phyloP scores from a whole-genome alignment of 495 filamentous ascomycete species.

The Neurospora intermedia region DNA sequence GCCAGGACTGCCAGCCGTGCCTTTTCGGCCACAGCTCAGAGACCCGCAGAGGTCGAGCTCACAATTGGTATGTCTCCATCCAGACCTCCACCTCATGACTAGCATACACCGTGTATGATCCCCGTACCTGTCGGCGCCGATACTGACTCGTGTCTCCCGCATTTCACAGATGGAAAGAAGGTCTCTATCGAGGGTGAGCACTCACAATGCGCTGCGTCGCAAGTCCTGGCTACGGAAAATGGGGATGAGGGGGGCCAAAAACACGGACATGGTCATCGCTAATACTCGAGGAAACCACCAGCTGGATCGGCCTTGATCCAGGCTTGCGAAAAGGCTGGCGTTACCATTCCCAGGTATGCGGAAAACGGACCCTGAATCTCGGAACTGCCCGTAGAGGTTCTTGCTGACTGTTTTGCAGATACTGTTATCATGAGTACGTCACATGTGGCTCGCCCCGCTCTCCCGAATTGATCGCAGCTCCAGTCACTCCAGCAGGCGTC shows the following conservation, averaged over 20 bases:
- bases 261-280: slow-evolving; percentile 6
- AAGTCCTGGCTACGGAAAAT: neutral
- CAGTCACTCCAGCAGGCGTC: slow-evolving; percentile 5
- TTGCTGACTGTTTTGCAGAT: slow-evolving; percentile 50
- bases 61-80: slow-evolving; percentile 62
- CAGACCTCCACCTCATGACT: neutral
- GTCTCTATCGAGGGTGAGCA: slow-evolving; percentile 80
- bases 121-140: slow-evolving; percentile 6
- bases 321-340: slow-evolving; percentile 95
- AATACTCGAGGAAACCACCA: slow-evolving; percentile 23
- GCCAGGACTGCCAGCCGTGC: slow-evolving; percentile 49
- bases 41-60: slow-evolving; percentile 83
- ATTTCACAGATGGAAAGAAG: slow-evolving; percentile 78
- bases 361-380: neutral
- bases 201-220: neutral
- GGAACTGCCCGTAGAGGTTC: neutral
- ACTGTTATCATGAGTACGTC: slow-evolving; percentile 93
- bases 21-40: slow-evolving; percentile 62
- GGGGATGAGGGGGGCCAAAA: neutral
- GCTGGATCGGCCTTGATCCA: slow-evolving; percentile 93
- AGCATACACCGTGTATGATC: neutral
- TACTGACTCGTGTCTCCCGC: slow-evolving; percentile 16
- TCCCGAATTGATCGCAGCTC: neutral
- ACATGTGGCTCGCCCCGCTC: slow-evolving; percentile 7
- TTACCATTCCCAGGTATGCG: slow-evolving; percentile 69